Evolutionary conservation across 768 basidiomycete species (phyloP).

Genomic region (Termitomyces sp.): DNA sequence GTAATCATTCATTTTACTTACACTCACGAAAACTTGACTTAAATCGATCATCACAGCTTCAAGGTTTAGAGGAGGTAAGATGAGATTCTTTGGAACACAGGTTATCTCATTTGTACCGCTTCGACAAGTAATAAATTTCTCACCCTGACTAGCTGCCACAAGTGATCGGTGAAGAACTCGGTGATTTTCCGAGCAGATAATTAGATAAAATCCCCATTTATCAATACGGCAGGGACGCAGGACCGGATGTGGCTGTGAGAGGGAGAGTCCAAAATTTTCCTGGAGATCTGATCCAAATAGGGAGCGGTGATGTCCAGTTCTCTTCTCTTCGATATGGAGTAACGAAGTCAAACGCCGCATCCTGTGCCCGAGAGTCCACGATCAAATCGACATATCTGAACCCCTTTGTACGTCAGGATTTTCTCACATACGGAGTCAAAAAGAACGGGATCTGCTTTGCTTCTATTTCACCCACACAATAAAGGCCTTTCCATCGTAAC

Average conservation of each 20-base stretch:
- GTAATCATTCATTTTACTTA: neutral
- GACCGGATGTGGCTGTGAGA: slow-evolving; percentile 17
- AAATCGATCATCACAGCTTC: neutral
- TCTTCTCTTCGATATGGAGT: slow-evolving; percentile 10
- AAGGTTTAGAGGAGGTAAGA: neutral
- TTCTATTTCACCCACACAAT: neutral
- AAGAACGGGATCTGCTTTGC: neutral
- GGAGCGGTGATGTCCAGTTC: slow-evolving; percentile 1
- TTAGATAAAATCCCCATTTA: slow-evolving; percentile 15
- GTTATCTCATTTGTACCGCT: neutral
- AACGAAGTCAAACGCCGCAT: slow-evolving; percentile 31
- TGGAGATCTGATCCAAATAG: slow-evolving; percentile 4
- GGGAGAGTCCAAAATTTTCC: slow-evolving; percentile 1
- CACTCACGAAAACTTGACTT: neutral
- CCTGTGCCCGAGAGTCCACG: slow-evolving; percentile 2
- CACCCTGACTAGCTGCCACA: slow-evolving; percentile 3
- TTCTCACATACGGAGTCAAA: neutral
- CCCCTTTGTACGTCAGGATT: slow-evolving; percentile 2
- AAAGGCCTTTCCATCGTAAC: neutral
- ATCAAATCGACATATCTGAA: slow-evolving; percentile 6
- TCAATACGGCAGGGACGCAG: slow-evolving; percentile 16
- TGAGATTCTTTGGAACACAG: neutral
- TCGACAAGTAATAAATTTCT: slow-evolving; percentile 3
- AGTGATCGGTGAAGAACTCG: slow-evolving; percentile 13
- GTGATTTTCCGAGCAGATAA: slow-evolving; percentile 13